Conservation (phyloP, 208 protist genomes). For the Acanthamoeba triangularis region DNA sequence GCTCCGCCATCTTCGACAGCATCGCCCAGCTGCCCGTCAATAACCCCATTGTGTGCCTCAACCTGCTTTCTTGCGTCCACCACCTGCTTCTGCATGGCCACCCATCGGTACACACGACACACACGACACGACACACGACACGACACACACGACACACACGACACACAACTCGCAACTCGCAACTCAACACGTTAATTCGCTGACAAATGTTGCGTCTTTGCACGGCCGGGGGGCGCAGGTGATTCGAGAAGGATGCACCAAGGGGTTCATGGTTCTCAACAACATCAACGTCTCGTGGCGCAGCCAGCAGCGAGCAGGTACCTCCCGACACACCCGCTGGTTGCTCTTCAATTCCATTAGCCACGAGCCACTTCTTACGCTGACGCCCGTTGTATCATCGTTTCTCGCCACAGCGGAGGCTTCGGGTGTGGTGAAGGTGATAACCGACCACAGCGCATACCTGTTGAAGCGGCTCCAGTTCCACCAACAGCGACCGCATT, state of each 20-base stretch:
- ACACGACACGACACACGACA: not conserved
- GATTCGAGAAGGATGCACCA: not conserved
- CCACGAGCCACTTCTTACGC: not conserved
- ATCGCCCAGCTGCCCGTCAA: slow-evolving; percentile 8
- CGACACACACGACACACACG: not conserved
- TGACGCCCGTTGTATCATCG: not conserved
- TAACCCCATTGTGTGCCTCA: slow-evolving; percentile 48
- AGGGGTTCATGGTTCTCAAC: not conserved
- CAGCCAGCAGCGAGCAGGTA: slow-evolving; percentile 4
- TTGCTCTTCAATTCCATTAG: no score
- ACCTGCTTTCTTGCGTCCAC: slow-evolving; percentile 23
- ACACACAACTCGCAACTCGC: not conserved
- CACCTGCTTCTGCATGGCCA: slow-evolving; percentile 49
- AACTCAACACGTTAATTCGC: not conserved
- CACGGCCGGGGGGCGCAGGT: not conserved
- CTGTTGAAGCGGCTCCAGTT: slow-evolving; percentile 64
- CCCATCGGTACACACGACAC: not conserved
- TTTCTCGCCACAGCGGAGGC: not conserved
- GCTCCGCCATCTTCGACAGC: slow-evolving; percentile 4
- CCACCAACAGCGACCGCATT: slow-evolving; percentile 54
- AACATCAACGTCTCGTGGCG: not conserved
- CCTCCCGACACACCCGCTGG: not conserved
- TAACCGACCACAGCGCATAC: slow-evolving; percentile 30
- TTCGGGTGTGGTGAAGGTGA: slow-evolving; percentile 8
- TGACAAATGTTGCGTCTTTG: not conserved